Evolutionary conservation across 306 rosid genomes (phyloP), one percentile per base, ranked within the genome.

Genomic region (Quercus cerris): DNA sequence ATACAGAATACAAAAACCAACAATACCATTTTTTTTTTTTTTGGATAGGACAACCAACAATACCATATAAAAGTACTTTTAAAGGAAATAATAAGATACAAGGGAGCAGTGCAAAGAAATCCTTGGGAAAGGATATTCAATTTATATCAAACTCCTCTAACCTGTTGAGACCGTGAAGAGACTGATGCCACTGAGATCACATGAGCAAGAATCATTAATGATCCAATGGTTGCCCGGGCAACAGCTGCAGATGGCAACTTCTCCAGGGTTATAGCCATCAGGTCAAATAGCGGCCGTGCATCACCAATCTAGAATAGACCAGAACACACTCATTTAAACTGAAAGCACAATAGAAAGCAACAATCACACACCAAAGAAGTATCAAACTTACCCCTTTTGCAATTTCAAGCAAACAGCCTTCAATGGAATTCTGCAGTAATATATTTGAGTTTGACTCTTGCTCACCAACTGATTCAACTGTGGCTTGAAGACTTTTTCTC

Each of bases 201-300:
- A 51, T 91, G 91, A 70, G 99, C 93, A 75, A 96, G 92, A 79
- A 91, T 85, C 77, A 93, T 88, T 56, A 91, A 46, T 19, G 97
- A 93, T 83, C 92, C 94, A 79, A 91, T 86, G 70, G 93, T 89
- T 41, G 98, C 93, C 86, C 87, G 84, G 12, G 94, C 99, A 81
- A 88, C 87, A 56, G 72, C 77, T 70, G 97, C 98, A 55, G 93
- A 81, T 52, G 93, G 95, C 70, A 96, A 83, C 83, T 87, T 90
- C 88, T 96, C 99, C 52, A 96, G 81, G 49, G 91, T 88, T 82
- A 93, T 84, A 12, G 98, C 90, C 98, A 96, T 90, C 87, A 96
- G 77, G 85, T 96, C 97, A 82, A 93, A 90, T 58, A 96, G 88
- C 54, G 94, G 93, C 44, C 78, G 89, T 1, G 82, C 88, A 87